Evolutionary conservation across 345 rosid species (phyloP), one percentile per base, ranked within the genome.

Genomic region (Cochlearia excelsa): DNA sequence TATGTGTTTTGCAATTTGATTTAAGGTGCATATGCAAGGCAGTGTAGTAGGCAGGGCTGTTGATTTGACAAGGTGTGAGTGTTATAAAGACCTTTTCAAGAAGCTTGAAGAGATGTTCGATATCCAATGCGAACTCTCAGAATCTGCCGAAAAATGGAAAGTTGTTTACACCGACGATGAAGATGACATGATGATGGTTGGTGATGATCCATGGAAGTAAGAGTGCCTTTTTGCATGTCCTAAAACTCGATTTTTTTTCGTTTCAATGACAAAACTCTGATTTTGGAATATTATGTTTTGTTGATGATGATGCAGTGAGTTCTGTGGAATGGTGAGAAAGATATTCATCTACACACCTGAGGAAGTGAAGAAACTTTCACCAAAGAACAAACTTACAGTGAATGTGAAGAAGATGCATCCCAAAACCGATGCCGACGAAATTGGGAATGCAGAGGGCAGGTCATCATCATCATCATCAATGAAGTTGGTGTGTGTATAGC

Each of bases 161-260:
- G 96, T 94, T 42, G 95, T 94, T 39, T 94, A 94, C 74, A 80
- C 95, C 9, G 99, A 94, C 47, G 86, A 90, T 76, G 97, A 94
- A 76, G 93, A 90, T 76, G 99, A 94, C 85, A 84, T 74, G 85
- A 94, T 94, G 99, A 87, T 90, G 97, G 96, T 94, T 47, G 99
- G 99, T 42, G 97, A 90, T 70, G 99, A 90, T 76, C 99, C 97
- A 31, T 90, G 99, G 99, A 77, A 77, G 99, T 90, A 87, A 85
- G 99, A 82, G 23, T 16, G 23, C 23, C 23, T 16, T 16, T 16
- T 16, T 16, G 23, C 23, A 16, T 16, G 23, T 16, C 23, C 23
- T 16, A 16, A 16, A 16, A 16, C 23, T 16, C 23, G 23, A 16
- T 16, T 16, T 16, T 16, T 16, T 16, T 16, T 16, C 23, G 23